Conservation (phyloP, 176 grass and related monocot genomes). For the Typha latifolia region DNA sequence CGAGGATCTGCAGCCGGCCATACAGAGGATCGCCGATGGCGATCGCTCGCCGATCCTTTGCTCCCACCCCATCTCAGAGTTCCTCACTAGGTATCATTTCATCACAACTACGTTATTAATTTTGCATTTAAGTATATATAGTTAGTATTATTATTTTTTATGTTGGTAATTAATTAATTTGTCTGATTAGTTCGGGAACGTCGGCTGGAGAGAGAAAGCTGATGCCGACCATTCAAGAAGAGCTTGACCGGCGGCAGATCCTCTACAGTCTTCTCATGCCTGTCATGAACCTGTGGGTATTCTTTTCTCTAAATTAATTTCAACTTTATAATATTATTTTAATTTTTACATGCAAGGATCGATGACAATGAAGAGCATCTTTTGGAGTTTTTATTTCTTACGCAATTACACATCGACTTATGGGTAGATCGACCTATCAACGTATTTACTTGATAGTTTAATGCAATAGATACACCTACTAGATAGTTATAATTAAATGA, state of each 20-base stretch:
- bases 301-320: neutral
- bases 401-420: too few relatives aligned
- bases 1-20: constrained; percentile 76
- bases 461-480: too few relatives aligned
- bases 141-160: neutral
- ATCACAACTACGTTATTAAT: neutral
- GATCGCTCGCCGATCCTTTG: constrained; percentile 79
- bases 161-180: neutral
- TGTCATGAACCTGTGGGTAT: constrained; percentile 80
- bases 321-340: constrained; percentile 10
- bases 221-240: constrained; percentile 84
- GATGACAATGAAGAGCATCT: too few relatives aligned
- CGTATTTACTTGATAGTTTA: too few relatives aligned
- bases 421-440: too few relatives aligned
- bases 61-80: constrained; percentile 80
- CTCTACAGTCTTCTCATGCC: constrained; percentile 95
- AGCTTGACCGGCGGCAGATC: constrained; percentile 62
- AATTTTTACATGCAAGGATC: neutral
- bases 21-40: constrained; percentile 90
- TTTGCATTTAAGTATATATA: neutral
- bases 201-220: constrained; percentile 97
- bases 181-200: constrained; percentile 61
- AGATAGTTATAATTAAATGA: too few relatives aligned
- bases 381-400: too few relatives aligned
- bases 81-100: constrained; percentile 58